Base-by-base conservation (phyloP, 2,329 filamentous ascomycete species). In the Akanthomyces dipterigenus region DNA sequence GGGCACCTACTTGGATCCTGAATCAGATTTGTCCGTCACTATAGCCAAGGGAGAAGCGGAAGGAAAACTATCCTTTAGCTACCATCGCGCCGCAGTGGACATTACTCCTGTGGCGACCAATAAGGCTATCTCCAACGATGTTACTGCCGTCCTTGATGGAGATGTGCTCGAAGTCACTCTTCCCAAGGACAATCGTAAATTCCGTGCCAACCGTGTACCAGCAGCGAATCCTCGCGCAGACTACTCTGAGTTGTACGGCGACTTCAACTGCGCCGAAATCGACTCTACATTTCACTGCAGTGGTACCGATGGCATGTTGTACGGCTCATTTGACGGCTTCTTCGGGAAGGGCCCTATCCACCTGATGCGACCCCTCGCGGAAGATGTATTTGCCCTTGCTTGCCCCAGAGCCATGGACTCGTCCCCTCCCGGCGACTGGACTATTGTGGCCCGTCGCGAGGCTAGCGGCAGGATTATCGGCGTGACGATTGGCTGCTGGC, bases 391-490 rank as follows among this genome's bases (percentile, higher is more conserved):
- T 72, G 63, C 64, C 0, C 64, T 79, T 26, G 68, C 69, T 1
- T 75, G 73, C 62, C 73, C 74, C 5, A 67, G 77, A 50, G 73
- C 73, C 12, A 64, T 79, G 61, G 77, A 79, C 65, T 71, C 74
- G 1, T 70, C 72, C 5, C 70, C 76, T 0, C 76, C 76, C 1
- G 76, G 76, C 4, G 71, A 77, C 55, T 78, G 77, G 77, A 78
- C 77, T 0, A 63, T 78, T 1, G 69, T 73, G 3, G 73, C 78
- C 34, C 64, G 64, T 26, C 67, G 71, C 12, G 63, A 67, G 56
- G 66, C 66, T 5, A 53, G 63, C 5, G 67, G 70, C 18, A 58
- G 42, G 3, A 65, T 75, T 0, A 54, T 51, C 5, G 67, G 67
- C 1, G 66, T 71, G 11, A 75, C 65, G 1, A 69, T 77, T 51